These are phyloP conservation scores for Trifolium subterraneum DNA, from an alignment of 306 rosid species.

Conservation along the genomic window DNA sequence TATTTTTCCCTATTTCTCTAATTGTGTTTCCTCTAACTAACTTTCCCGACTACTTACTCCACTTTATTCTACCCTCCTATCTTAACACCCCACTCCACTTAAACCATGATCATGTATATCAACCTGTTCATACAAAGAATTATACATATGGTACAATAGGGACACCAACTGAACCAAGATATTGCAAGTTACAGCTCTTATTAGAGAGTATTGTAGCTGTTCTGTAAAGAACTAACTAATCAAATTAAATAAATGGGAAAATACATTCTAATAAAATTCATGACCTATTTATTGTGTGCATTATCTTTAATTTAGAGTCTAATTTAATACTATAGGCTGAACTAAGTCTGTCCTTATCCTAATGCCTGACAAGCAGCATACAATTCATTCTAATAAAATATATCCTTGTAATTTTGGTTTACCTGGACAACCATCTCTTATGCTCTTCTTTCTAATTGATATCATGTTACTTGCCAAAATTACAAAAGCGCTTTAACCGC, in stretches of 20 bases:
- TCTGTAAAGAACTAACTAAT: not conserved
- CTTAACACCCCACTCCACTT: constrained; percentile 8
- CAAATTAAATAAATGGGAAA: constrained; percentile 7
- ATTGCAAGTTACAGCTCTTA: not conserved
- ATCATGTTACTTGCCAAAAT: too few species aligned
- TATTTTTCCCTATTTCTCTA: not conserved
- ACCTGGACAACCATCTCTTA: not conserved
- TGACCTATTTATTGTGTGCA: not conserved
- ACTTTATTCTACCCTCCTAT: not conserved
- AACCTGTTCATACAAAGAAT: not conserved
- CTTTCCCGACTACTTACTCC: not conserved
- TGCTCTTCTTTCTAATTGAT: not conserved
- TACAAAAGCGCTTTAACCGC: not conserved
- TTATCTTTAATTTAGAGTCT: not conserved
- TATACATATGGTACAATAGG: not conserved
- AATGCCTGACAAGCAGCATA: constrained; percentile 3
- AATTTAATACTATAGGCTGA: not conserved
- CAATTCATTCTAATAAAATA: not conserved
- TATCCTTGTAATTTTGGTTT: not conserved
- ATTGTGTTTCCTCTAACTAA: not conserved
- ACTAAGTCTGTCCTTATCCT: not conserved
- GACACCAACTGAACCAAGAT: not conserved
- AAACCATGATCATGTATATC: not conserved
- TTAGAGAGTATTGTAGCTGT: not conserved
- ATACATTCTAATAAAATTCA: not conserved